These are phyloP conservation scores for Lycium ferocissimum DNA, from an alignment of 257 asterid species.

Conservation along the genomic window DNA sequence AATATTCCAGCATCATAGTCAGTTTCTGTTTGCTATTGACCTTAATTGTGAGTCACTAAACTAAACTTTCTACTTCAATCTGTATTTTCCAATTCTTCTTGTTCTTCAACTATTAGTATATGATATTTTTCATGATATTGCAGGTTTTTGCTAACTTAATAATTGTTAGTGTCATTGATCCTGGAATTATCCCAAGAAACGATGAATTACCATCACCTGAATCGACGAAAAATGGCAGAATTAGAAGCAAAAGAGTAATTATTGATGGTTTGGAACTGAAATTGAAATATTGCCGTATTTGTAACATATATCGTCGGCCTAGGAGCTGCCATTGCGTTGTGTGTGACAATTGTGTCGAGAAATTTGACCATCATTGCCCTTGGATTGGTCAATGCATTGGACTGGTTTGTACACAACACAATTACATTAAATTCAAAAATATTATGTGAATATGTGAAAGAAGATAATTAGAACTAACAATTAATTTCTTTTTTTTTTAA, in stretches of 20 bases:
- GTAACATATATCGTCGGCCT: slow-evolving; percentile 45
- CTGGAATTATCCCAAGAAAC: slow-evolving; percentile 34
- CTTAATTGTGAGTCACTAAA: slow-evolving; percentile 30
- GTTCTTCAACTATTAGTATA: background rate
- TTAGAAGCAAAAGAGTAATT: slow-evolving; percentile 19
- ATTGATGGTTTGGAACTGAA: slow-evolving; percentile 41
- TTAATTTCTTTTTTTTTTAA: too few relatives aligned
- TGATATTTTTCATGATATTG: background rate
- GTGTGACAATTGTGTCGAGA: slow-evolving; percentile 53
- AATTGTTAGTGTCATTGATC: slow-evolving; percentile 34
- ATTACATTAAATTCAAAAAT: background rate
- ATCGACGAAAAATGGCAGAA: background rate
- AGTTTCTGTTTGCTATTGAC: slow-evolving; percentile 23
- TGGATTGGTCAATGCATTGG: slow-evolving; percentile 57
- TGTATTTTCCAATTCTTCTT: background rate
- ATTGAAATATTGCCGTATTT: slow-evolving; percentile 45
- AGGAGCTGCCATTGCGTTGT: slow-evolving; percentile 46
- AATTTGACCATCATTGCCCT: slow-evolving; percentile 52
- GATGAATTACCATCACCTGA: background rate
- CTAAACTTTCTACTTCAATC: background rate
- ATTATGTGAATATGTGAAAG: background rate
- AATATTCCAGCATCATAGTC: background rate
- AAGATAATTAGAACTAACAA: background rate
- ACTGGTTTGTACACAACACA: slow-evolving; percentile 32
- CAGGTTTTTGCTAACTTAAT: slow-evolving; percentile 38